Percentiles rank a stretch among this genome's conserved stretches.
These are phyloP conservation scores for Fragilariopsis cylindrus DNA, from an alignment of 108 stramenopile genomes.

Conservation along the genomic window DNA sequence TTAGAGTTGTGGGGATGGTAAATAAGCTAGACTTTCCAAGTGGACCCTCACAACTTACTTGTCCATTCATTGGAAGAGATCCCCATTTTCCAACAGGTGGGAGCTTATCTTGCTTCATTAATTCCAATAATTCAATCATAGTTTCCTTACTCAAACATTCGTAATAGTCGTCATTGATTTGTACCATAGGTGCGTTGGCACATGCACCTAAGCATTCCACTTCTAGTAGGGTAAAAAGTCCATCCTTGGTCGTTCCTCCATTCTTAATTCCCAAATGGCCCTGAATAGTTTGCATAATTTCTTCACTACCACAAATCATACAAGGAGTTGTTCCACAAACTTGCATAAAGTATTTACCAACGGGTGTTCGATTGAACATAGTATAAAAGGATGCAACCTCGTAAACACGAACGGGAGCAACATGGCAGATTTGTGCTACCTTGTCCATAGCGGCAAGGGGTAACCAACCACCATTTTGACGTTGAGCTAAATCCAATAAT, in stretches of 20 bases:
- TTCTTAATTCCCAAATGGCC: constrained; percentile 96
- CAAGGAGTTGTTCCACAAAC: constrained; percentile 99
- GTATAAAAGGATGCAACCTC: constrained; percentile 99
- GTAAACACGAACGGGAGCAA: constrained; percentile 91
- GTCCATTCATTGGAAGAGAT: constrained; percentile 99
- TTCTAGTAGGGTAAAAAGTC: constrained; percentile 97
- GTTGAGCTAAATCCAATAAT: constrained; percentile 94
- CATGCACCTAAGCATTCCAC: constrained; percentile 99
- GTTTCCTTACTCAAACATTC: constrained; percentile 98
- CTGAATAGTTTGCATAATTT: constrained; percentile 98
- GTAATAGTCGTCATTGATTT: constrained; percentile 99
- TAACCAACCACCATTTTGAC: constrained; percentile 98
- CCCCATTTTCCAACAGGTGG: constrained; percentile 98
- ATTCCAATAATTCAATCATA: constrained; percentile 91
- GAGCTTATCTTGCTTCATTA: constrained; percentile 88
- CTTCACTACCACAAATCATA: constrained; percentile 99
- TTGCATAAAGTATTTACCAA: constrained; percentile 99
- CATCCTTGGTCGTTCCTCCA: constrained; percentile 95
- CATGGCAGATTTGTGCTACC: constrained; percentile 94
- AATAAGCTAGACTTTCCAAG: constrained; percentile 92
- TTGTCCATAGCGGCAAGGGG: constrained; percentile 99
- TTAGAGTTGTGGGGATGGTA: constrained; percentile 61
- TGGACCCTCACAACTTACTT: constrained; percentile 99
- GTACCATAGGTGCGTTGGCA: constrained; percentile 99
- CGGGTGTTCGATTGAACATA: constrained; percentile 99